These are phyloP conservation scores for Bruguiera gymnorhiza DNA, from an alignment of 345 rosid genomes.

Conservation along the genomic window DNA sequence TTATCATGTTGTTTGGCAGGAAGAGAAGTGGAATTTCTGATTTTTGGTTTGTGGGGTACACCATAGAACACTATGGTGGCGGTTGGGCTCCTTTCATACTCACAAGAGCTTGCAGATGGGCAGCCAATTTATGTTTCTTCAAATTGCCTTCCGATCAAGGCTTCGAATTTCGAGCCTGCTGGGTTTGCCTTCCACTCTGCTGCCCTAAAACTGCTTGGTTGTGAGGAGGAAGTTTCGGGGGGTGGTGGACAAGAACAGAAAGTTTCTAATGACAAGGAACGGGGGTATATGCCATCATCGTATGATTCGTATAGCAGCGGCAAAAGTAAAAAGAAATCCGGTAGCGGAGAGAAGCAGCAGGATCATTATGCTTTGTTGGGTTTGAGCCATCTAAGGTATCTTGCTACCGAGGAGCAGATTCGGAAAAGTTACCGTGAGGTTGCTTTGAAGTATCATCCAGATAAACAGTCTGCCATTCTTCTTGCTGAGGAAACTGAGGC, in stretches of 20 bases:
- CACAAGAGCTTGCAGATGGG: constrained; percentile 75
- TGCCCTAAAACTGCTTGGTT: constrained; percentile 81
- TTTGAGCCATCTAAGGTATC: constrained; percentile 85
- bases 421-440: constrained; percentile 86
- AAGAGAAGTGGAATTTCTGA: no score
- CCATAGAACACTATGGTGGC: no score
- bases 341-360: constrained; percentile 64
- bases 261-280: constrained; percentile 58
- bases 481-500: constrained; percentile 86
- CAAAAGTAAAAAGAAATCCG: constrained; percentile 87
- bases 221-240: constrained; percentile 46
- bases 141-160: constrained; percentile 81
- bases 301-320: constrained; percentile 65
- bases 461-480: constrained; percentile 84
- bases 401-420: constrained; percentile 98
- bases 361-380: constrained; percentile 96
- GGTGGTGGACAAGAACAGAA: constrained; percentile 45
- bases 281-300: constrained; percentile 60
- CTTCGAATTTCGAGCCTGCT: constrained; percentile 77
- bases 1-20: no score
- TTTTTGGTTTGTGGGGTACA: no score
- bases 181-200: constrained; percentile 84
- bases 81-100: constrained; percentile 56
- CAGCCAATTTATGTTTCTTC: constrained; percentile 67
- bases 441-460: constrained; percentile 92